Evolutionary conservation across 2,329 filamentous ascomycete genomes (phyloP).

Genomic region (Pseudogymnoascus sp.): DNA sequence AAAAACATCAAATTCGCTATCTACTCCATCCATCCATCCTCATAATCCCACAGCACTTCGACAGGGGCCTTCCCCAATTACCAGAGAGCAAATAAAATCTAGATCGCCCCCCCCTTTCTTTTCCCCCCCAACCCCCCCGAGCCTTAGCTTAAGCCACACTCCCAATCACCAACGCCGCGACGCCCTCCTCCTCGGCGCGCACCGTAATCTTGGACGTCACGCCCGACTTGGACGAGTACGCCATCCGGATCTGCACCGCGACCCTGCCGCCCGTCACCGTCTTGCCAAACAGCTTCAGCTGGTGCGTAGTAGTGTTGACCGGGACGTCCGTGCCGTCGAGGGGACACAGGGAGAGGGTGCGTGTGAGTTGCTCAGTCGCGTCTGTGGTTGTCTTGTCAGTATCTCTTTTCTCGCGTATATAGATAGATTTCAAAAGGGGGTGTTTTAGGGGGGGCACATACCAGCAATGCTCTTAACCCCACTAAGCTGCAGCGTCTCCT

Average conservation of each 20-base stretch:
- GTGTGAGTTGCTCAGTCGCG: constrained; percentile 83
- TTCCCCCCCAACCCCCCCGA: not conserved
- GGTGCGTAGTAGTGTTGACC: constrained; percentile 81
- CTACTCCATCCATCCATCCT: not conserved
- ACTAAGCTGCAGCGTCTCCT: constrained; percentile 81
- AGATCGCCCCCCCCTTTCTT: not conserved
- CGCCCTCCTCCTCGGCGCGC: constrained; percentile 83
- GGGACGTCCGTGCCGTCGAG: constrained; percentile 91
- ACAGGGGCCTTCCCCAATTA: not conserved
- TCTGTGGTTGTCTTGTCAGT: constrained; percentile 47
- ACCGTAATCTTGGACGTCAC: constrained; percentile 94
- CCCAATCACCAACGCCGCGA: constrained; percentile 75
- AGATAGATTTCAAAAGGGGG: too few species aligned
- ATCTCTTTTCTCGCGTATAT: too few species aligned
- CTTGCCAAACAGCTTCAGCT: constrained; percentile 93
- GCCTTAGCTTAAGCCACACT: constrained; percentile 63
- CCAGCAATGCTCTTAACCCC: constrained; percentile 87
- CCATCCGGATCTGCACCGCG: constrained; percentile 83
- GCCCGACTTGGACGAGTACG: constrained; percentile 82
- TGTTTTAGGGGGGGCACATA: constrained; percentile 32
- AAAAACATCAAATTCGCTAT: constrained; percentile 6
- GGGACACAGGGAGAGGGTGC: constrained; percentile 81
- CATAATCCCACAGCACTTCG: not conserved
- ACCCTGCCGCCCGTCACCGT: constrained; percentile 85
- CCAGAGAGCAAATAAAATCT: not conserved